Evolutionary conservation across 1,284 basidiomycete genomes (phyloP).

Genomic region (Puccinia horiana): DNA sequence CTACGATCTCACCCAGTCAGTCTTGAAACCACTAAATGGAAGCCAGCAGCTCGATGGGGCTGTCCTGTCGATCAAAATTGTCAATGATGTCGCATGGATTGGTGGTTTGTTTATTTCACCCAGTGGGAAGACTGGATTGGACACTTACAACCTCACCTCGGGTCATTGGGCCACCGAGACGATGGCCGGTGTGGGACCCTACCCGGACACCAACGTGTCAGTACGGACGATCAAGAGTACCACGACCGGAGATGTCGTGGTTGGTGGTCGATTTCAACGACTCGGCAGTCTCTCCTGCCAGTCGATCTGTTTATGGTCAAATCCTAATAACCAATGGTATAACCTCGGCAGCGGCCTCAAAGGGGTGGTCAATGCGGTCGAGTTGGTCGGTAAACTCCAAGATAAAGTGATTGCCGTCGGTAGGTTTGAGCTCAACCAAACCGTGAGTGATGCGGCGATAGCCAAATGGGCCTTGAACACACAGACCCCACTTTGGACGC

Average conservation of each 20-base stretch:
- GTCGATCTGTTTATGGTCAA: conserved; percentile 78
- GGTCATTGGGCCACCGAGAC: conserved; percentile 53
- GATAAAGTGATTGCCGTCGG: conserved; percentile 62
- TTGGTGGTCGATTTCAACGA: conserved; percentile 79
- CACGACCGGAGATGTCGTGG: conserved; percentile 64
- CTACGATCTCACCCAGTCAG: conserved; percentile 67
- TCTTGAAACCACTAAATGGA: conserved; percentile 65
- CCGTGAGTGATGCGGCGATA: conserved; percentile 67
- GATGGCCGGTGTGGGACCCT: conserved; percentile 52
- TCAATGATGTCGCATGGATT: conserved; percentile 60
- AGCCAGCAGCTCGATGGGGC: conserved; percentile 70
- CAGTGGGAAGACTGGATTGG: conserved; percentile 56
- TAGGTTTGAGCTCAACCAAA: conserved; percentile 67
- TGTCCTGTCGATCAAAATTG: conserved; percentile 71
- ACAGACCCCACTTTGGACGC: conserved; percentile 65
- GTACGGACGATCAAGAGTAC: conserved; percentile 32
- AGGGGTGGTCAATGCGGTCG: conserved; percentile 77
- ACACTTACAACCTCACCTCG: conserved; percentile 38
- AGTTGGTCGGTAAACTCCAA: conserved; percentile 73
- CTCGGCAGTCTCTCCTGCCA: conserved; percentile 76
- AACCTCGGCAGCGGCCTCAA: conserved; percentile 76
- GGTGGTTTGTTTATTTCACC: conserved; percentile 55
- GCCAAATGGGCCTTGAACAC: conserved; percentile 72
- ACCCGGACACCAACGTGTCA: conserved; percentile 36
- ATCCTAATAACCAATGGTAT: conserved; percentile 72